Percentiles rank a stretch among this genome's conserved stretches.
phyloP scores from a whole-genome alignment of 2,329 filamentous ascomycete species.

The Plenodomus tracheiphilus region DNA sequence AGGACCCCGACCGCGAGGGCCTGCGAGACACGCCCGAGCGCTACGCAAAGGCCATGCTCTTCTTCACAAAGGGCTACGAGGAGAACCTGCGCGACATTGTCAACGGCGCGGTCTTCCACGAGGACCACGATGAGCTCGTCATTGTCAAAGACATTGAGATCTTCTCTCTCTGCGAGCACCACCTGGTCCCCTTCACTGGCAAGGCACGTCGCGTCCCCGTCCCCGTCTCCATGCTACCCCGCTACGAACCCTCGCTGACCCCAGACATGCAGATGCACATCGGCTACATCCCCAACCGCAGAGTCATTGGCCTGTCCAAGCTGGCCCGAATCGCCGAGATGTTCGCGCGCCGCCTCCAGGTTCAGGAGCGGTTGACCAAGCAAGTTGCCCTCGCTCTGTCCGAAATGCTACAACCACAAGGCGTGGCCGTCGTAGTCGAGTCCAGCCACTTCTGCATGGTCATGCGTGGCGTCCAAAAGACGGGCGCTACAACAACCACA shows the following conservation, averaged over 20 bases:
- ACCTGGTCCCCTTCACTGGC: slow-evolving; percentile 93
- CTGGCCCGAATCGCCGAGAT: slow-evolving; percentile 94
- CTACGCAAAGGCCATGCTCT: slow-evolving; percentile 94
- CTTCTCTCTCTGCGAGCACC: slow-evolving; percentile 93
- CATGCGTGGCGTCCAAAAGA: slow-evolving; percentile 97
- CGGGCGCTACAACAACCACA: slow-evolving; percentile 82
- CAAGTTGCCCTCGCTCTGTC: slow-evolving; percentile 93
- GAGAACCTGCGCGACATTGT: slow-evolving; percentile 90
- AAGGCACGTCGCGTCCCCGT: slow-evolving; percentile 63
- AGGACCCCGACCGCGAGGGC: slow-evolving; percentile 67
- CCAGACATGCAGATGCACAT: slow-evolving; percentile 80
- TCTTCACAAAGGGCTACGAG: slow-evolving; percentile 96
- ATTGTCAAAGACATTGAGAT: slow-evolving; percentile 98
- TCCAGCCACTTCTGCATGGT: slow-evolving; percentile 98
- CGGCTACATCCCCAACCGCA: slow-evolving; percentile 89
- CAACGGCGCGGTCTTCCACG: slow-evolving; percentile 92
- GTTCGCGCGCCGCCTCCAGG: slow-evolving; percentile 90
- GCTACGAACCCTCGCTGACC: slow-evolving; percentile 10
- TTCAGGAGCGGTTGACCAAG: slow-evolving; percentile 94
- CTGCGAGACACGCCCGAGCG: slow-evolving; percentile 72
- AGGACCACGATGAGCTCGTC: slow-evolving; percentile 95
- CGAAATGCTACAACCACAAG: slow-evolving; percentile 89
- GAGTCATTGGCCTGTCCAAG: slow-evolving; percentile 94
- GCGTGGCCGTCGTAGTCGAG: slow-evolving; percentile 97
- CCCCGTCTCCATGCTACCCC: background rate